Percentiles rank a stretch among this genome's conserved stretches.
Evolutionary conservation across 371 early-diverging fungal species (phyloP).

Genomic region (Dinochytrium kinnereticum): DNA sequence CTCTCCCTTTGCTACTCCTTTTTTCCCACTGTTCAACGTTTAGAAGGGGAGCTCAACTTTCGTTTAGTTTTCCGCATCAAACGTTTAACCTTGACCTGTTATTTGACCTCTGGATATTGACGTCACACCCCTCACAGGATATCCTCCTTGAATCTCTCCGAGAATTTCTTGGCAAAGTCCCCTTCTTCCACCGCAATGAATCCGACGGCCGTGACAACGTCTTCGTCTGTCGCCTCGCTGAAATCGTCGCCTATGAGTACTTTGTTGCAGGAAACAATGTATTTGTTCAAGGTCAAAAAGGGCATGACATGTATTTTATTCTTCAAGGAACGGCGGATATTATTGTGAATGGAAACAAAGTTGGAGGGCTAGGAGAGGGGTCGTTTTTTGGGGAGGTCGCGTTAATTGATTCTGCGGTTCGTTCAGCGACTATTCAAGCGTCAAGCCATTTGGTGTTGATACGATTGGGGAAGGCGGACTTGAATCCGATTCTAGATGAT

Average conservation of each 20-base stretch:
- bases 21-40: constrained; percentile 1
- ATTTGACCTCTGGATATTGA: too few relatives aligned
- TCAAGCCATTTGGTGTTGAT: constrained; percentile 26
- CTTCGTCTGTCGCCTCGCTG: constrained; percentile 38
- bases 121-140: too few relatives aligned
- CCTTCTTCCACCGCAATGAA: constrained; percentile 33
- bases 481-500: constrained; percentile 29
- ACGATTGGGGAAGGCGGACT: constrained; percentile 30
- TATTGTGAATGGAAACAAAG: constrained; percentile 29
- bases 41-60: too few relatives aligned
- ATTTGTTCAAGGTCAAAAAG: constrained; percentile 34
- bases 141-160: constrained; percentile 33
- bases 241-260: constrained; percentile 29
- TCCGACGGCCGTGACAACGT: constrained; percentile 37
- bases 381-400: constrained; percentile 47
- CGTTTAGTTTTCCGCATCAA: too few relatives aligned
- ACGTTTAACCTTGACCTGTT: too few relatives aligned
- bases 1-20: background rate
- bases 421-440: constrained; percentile 45
- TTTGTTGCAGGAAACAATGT: constrained; percentile 41
- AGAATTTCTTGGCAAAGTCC: constrained; percentile 30
- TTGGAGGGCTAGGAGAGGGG: constrained; percentile 31
- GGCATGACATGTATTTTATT: constrained; percentile 44
- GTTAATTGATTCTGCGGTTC: constrained; percentile 35
- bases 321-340: constrained; percentile 36